Evolutionary conservation across 2,329 filamentous ascomycete species (phyloP), one percentile per base, ranked within the genome.

Genomic region (Fusarium duplospermum): DNA sequence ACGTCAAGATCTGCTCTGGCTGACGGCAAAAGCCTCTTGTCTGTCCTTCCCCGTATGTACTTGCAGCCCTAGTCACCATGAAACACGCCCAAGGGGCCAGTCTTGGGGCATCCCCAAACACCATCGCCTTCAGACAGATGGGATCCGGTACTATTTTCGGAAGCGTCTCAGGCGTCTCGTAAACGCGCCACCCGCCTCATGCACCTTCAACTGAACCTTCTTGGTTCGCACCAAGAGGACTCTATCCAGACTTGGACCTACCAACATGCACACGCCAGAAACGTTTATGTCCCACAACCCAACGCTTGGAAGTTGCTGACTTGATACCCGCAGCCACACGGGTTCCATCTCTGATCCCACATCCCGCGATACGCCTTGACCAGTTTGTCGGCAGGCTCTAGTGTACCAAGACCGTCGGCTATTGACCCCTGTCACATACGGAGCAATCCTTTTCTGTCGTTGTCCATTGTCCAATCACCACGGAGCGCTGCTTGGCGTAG

Each of bases 141-240:
- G 68, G 27, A 20, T 66, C 45, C 20, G 38, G 31, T 68, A 61
- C 75, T 77, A 77, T 77, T 77, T 77, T 76, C 56, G 69, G 75
- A 73, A 59, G 58, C 62, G 75, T 77, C 73, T 77, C 71, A 77
- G 71, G 69, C 72, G 72, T 72, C 70, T 76, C 75, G 62, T 58
- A 74, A 68, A 73, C 69, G 73, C 65, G 76, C 69, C 69, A 75
- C 59, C 69, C 68, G 66, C 75, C 68, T 56, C 62, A 40, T 60
- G 33, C 50, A 29, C 54, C 38, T 31, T n/a, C 24, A 20, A 38
- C 38, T 24, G 16, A 24, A 18, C 27, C 31, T 45, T 64, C 22
- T 42, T 38, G 47, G n/a, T 52, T 59, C 38, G 24, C 27, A 61
- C 58, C n/a, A 33, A 61, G 31, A 20, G 8, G 58, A 33, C n/a